phyloP scores from a whole-genome alignment of 495 filamentous ascomycete species.

The Neurospora sp. region DNA sequence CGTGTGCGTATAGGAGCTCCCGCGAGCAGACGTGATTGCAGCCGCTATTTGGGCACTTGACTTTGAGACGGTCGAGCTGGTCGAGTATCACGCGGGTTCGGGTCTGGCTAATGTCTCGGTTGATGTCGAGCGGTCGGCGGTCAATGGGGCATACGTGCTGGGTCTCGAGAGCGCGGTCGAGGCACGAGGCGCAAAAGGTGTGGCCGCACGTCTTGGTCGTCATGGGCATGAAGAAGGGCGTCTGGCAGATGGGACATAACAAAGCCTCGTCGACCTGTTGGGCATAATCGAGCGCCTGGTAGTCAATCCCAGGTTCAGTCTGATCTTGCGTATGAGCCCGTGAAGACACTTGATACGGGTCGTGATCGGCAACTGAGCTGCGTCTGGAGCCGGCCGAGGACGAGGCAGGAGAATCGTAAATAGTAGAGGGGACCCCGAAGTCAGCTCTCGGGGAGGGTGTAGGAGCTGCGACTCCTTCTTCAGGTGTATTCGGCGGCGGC shows the following conservation, averaged over 20 bases:
- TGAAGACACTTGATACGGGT: not conserved
- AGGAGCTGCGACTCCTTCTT: not conserved
- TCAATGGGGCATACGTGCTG: conserved; percentile 43
- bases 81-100: conserved; percentile 37
- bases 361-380: not conserved
- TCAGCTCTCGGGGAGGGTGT: not conserved
- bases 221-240: conserved; percentile 61
- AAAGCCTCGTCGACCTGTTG: conserved; percentile 62
- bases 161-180: conserved; percentile 47
- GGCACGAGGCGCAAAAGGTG: conserved; percentile 63
- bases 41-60: conserved; percentile 61
- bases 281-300: conserved; percentile 62
- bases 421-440: not conserved
- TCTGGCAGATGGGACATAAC: conserved; percentile 75
- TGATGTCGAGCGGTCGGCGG: conserved; percentile 30
- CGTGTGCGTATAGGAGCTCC: conserved; percentile 61
- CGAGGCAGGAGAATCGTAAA: not conserved
- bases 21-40: conserved; percentile 55
- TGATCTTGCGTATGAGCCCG: conserved; percentile 1
- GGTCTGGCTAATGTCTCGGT: conserved; percentile 13
- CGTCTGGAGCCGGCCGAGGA: not conserved
- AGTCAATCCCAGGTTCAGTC: conserved; percentile 34
- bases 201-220: conserved; percentile 54
- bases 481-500: not conserved
- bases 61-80: conserved; percentile 66